These are phyloP conservation scores for Hapsidospora chrysogenum DNA, from an alignment of 495 filamentous ascomycete genomes.

Conservation along the genomic window DNA sequence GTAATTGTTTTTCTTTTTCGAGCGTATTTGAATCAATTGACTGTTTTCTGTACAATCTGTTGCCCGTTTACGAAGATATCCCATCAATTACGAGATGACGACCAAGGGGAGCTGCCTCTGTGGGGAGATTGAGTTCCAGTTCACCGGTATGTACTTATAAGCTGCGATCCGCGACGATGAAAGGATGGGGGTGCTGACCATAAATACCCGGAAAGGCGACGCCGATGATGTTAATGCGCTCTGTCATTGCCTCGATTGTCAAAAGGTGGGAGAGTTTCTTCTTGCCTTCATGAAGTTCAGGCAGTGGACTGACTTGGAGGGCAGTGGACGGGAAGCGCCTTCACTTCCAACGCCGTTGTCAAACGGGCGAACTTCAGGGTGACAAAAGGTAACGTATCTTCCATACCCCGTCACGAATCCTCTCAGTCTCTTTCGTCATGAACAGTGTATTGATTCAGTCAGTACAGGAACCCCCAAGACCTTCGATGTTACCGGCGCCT, in stretches of 20 bases:
- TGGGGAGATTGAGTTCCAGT: slow-evolving; percentile 5
- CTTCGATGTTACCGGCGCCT: slow-evolving; percentile 20
- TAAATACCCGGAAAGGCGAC: no score
- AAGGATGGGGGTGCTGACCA: no score
- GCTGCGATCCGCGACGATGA: no score
- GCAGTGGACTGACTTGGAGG: background rate
- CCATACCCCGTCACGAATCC: no score
- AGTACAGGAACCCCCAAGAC: slow-evolving; percentile 13
- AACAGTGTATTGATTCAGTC: background rate
- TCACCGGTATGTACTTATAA: background rate
- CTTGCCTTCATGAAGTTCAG: background rate
- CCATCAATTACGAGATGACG: no score
- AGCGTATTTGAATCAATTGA: no score
- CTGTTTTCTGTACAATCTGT: no score
- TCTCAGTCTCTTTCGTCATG: background rate
- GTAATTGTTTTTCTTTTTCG: no score
- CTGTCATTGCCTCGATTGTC: slow-evolving; percentile 33
- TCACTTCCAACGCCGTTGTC: slow-evolving; percentile 30
- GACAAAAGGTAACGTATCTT: slow-evolving; percentile 26
- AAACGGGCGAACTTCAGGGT: slow-evolving; percentile 22
- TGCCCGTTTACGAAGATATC: no score
- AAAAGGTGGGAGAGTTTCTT: slow-evolving; percentile 23
- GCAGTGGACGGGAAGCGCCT: slow-evolving; percentile 26
- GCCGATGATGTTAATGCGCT: slow-evolving; percentile 23
- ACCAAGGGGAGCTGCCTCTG: slow-evolving; percentile 7